Evolutionary conservation across 306 rosid genomes (phyloP), one percentile per base, ranked within the genome.

Genomic region (Canavalia ensiformis): DNA sequence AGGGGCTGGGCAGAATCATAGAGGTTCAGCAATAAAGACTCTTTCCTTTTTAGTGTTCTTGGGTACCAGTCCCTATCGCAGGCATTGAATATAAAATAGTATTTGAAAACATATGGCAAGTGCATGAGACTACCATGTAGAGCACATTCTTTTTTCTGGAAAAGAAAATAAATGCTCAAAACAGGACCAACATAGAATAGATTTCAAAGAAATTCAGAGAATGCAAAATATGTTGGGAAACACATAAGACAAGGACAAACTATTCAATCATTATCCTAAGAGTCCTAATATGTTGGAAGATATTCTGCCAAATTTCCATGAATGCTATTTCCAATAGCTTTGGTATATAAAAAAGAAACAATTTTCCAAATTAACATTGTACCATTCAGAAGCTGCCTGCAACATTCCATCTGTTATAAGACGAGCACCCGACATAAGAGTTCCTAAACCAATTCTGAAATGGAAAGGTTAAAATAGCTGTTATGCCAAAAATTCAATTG

Each of bases 331-430:
- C n/a, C 34, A 57, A 74, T 76, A 59, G 31, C 63, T 75, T 84
- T 51, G 29, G 44, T 28, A 39, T 70, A 69, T 5, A 70, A 58
- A 62, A 28, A 64, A 49, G 63, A 33, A 63, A 65, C 7, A 68
- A n/a, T 31, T 13, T 7, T 68, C 37, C 44, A 63, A 68, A 56
- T 65, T 75, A 69, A 74, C 37, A 70, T 28, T 86, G 65, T 93
- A 96, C 99, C 99, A 87, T 90, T 96, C 98, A 79, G 99, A 44
- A 76, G 98, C 99, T 66, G 99, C 98, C 86, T 92, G 98, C 85
- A 96, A 86, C 99, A 96, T 96, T 86, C 97, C 94, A 86, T 96
- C 94, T 4, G 97, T 84, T 82, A 96, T 92, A 76, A 92, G 87
- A 44, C 70, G 97, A 86, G 99, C 93, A 81, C 99, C 99, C 10